A percentile compares a stretch with the other conserved stretches of the same genome.
These are phyloP conservation scores for Schwanniomyces occidentalis DNA, from an alignment of 805 yeast species.

Conservation along the genomic window DNA sequence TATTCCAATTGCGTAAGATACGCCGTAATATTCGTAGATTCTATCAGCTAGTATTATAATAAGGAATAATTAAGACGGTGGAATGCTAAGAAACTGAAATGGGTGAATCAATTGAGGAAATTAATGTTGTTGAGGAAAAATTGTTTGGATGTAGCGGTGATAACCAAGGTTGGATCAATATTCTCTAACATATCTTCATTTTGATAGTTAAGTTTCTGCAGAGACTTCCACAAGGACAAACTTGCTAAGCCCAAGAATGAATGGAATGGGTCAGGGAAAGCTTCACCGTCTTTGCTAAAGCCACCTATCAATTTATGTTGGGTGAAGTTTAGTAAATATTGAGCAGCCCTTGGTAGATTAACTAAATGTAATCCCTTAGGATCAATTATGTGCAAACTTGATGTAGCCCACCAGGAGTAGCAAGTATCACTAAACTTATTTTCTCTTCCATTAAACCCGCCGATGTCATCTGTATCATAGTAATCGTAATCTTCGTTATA, in stretches of 20 bases:
- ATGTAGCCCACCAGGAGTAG: conserved; percentile 82
- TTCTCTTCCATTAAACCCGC: conserved; percentile 86
- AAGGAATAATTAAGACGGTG: too few relatives aligned
- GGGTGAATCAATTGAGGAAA: too few relatives aligned
- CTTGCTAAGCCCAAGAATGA: conserved; percentile 58
- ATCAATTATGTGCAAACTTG: conserved; percentile 49
- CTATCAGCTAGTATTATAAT: too few relatives aligned
- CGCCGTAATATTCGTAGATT: too few relatives aligned
- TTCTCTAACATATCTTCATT: conserved; percentile 11
- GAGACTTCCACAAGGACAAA: conserved; percentile 17
- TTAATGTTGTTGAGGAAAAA: conserved; percentile 6
- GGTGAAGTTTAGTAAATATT: conserved; percentile 53
- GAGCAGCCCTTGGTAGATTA: conserved; percentile 31
- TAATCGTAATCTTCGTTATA: conserved; percentile 25
- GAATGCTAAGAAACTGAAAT: too few relatives aligned
- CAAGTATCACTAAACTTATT: conserved; percentile 86
- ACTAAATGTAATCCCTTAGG: conserved; percentile 26
- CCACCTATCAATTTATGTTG: conserved; percentile 75
- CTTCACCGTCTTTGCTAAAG: conserved; percentile 63
- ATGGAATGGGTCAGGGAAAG: conserved; percentile 72
- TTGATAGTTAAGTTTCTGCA: conserved; percentile 5
- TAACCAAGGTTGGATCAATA: conserved; percentile 29
- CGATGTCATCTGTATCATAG: conserved; percentile 51
- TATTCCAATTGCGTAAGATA: too few relatives aligned
- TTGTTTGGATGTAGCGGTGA: conserved; percentile 16